Evolutionary conservation across 208 protist genomes (phyloP), one percentile per base, ranked within the genome.

Genomic region (Wallacemonas rigidus): DNA sequence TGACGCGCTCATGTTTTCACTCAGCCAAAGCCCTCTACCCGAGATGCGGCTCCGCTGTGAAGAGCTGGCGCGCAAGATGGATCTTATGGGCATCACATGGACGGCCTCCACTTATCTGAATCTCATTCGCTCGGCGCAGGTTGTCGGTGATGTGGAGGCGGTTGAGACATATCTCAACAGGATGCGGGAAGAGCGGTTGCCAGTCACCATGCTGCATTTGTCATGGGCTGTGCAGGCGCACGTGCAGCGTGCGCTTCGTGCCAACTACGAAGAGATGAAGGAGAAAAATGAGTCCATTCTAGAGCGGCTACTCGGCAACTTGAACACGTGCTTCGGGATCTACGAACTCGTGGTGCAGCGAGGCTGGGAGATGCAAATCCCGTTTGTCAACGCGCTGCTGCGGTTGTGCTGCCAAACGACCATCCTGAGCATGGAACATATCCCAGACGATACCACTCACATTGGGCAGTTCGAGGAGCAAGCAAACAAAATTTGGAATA

Each of bases 11-110:
- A 93, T 97, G 87, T 89, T 81, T 61, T 81, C 88, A 40, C 74
- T 97, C 39, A 91, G 92, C 60, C 86, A 91, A 53, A 94, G 89
- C 61, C 74, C 78, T 38, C 41, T 78, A 2, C 83, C 92, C 11
- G 90, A 97, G 69, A 95, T 95, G 87, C 82, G 90, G 26, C 79
- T 95, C 9, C 83, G 92, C 40, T 95, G 89, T 69, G 89, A 94
- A 67, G 90, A 95, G 78, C 71, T 93, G 64, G 92, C 89, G 15
- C 76, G 90, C 15, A 97, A 97, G 78, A 97, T 97, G 92, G 85
- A 94, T 44, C 68, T 95, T 48, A 94, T 97, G 85, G 92, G 92
- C 48, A 95, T 95, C 43, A 77, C 82, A 39, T 97, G 92, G 90
- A 91, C 94, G 71, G 77, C 77, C 8, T 88, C 76, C 38, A 95